Base-by-base conservation (phyloP, 805 yeast genomes). In the Lipomyces chichibuensis region DNA sequence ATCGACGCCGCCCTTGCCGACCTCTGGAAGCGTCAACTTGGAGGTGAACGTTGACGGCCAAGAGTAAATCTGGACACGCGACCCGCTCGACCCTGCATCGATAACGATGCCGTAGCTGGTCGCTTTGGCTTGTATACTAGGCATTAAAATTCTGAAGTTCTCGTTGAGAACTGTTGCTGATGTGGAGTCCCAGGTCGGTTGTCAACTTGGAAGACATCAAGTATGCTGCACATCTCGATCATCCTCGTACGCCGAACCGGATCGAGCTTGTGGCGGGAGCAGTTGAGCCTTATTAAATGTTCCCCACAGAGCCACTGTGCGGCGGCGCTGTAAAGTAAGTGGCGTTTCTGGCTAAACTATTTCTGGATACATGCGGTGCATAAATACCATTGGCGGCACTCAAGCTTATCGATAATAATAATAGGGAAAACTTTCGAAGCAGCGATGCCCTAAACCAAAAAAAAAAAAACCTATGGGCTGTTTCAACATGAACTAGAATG, bases 21-120 rank as follows among this genome's bases (percentile, higher is more conserved):
- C 90, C 0, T 92, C 84, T 4, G 80, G 80, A 56, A 85, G 72
- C 2, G 73, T 64, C 35, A 77, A 80, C 55, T 52, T 14, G 27
- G 59, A 60, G 14, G 60, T 27, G 46, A 59, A 25, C 20, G 46
- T 59, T 1, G 72, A 69, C 0, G 87, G 81, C 97, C 97, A 94
- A 67, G 84, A 82, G 76, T 91, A 94, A 11, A 94, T 85, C 76
- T 91, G 93, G 17, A 90, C 83, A 62, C 99, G 81, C 3, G 98
- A 92, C 1, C 99, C 99, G 0, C 97, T 90, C 0, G 98, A 92
- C 0, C 99, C 99, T 0, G 98, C 92, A 77, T 94, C 99, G 2
- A 94, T 84, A 17, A 94, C 96, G 37, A 95, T 88, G 33, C 97
- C 98, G 80, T 91, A 93, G 55, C 72, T 74, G 14, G 54, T 51